phyloP scores from a whole-genome alignment of 495 filamentous ascomycete species.

The Parmelia sp. region DNA sequence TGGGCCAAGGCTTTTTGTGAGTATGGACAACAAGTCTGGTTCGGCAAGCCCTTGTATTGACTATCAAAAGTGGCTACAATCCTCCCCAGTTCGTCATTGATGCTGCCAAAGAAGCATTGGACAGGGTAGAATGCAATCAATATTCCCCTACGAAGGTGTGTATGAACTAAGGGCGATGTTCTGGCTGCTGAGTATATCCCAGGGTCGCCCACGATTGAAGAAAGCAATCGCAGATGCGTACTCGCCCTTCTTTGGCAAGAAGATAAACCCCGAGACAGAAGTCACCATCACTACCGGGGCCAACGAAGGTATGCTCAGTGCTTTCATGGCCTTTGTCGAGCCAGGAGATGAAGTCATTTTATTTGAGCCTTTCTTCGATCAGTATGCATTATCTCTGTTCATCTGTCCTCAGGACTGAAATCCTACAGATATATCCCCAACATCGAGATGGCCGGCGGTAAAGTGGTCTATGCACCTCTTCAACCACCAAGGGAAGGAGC shows the following conservation, averaged over 20 bases:
- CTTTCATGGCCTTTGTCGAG: conserved; percentile 97
- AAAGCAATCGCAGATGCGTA: conserved; percentile 89
- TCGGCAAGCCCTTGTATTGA: conserved; percentile 7
- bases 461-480: conserved; percentile 86
- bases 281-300: conserved; percentile 93
- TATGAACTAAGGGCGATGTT: neutral
- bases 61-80: conserved; percentile 70
- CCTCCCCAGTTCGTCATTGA: conserved; percentile 86
- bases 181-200: conserved; percentile 16
- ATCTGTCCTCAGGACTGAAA: neutral
- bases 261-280: conserved; percentile 80
- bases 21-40: conserved; percentile 12
- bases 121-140: conserved; percentile 96
- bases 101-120: conserved; percentile 81
- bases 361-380: conserved; percentile 98
- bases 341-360: conserved; percentile 92
- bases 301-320: conserved; percentile 93
- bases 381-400: conserved; percentile 42
- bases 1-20: conserved; percentile 33
- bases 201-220: conserved; percentile 81
- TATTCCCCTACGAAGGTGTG: conserved; percentile 84
- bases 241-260: conserved; percentile 72
- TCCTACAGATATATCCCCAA: conserved; percentile 75
- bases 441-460: conserved; percentile 95
- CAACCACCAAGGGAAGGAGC: conserved; percentile 84